These are phyloP conservation scores for Fusarium tanahbumbuense DNA, from an alignment of 2,329 filamentous ascomycete genomes.

Conservation along the genomic window DNA sequence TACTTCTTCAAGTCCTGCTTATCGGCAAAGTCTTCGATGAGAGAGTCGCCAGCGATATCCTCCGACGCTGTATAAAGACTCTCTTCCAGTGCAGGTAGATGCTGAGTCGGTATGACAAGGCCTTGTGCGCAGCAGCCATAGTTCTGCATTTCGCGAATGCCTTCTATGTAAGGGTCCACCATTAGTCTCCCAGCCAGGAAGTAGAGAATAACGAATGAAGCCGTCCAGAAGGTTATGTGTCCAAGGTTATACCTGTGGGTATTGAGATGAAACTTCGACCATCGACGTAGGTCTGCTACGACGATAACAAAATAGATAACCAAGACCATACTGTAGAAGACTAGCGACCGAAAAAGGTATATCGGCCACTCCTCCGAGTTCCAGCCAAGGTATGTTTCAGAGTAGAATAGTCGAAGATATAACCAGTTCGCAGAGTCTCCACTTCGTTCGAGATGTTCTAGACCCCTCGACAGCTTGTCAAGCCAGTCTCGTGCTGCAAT, in stretches of 20 bases:
- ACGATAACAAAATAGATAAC: constrained; percentile 35
- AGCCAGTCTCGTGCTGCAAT: constrained; percentile 50
- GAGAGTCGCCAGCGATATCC: constrained; percentile 46
- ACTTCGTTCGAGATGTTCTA: constrained; percentile 35
- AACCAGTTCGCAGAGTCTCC: constrained; percentile 44
- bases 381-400: constrained; percentile 52
- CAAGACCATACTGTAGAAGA: background rate
- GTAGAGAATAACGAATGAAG: constrained; percentile 42
- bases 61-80: constrained; percentile 35
- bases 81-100: constrained; percentile 39
- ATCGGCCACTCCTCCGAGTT: constrained; percentile 50
- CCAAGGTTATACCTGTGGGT: constrained; percentile 1
- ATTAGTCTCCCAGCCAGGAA: constrained; percentile 47
- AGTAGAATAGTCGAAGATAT: constrained; percentile 52
- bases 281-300: constrained; percentile 16
- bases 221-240: constrained; percentile 42
- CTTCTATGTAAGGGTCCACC: constrained; percentile 38
- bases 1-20: constrained; percentile 45
- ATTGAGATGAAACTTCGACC: background rate
- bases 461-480: constrained; percentile 18
- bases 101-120: constrained; percentile 47
- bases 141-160: constrained; percentile 49
- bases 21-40: constrained; percentile 49
- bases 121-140: constrained; percentile 54
- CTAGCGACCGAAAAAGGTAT: constrained; percentile 39